Conservation (phyloP, 306 rosid genomes). For the Astragalus membranaceus region DNA sequence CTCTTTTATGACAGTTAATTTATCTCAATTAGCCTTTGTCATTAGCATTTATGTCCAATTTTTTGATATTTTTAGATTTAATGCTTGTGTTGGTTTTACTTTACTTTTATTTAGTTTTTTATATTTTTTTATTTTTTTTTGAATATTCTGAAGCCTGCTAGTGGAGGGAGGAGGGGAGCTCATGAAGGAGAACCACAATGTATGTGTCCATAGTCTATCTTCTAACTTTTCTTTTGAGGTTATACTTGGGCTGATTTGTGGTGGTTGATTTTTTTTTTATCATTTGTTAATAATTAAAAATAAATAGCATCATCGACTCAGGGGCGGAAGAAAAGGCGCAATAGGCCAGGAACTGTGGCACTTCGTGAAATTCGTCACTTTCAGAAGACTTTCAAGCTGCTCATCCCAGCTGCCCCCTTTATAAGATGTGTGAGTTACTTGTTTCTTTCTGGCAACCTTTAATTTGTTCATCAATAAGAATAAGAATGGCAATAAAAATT, state of each 20-base stretch:
- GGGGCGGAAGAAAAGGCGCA: constrained; percentile 30
- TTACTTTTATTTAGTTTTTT: too few relatives aligned
- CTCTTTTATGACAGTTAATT: neutral
- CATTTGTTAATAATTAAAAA: neutral
- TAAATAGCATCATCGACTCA: constrained; percentile 23
- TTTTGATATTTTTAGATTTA: neutral
- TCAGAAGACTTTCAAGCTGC: constrained; percentile 41
- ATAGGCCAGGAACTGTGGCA: constrained; percentile 53
- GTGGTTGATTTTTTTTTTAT: neutral
- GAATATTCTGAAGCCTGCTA: neutral
- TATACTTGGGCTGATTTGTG: neutral
- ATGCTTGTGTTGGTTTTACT: neutral
- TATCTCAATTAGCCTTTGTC: neutral
- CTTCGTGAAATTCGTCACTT: constrained; percentile 60
- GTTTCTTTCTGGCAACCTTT: neutral
- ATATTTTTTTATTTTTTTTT: neutral
- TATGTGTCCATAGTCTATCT: neutral
- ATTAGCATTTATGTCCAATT: neutral
- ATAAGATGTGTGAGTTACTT: constrained; percentile 54
- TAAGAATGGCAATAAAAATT: neutral
- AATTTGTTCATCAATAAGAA: neutral
- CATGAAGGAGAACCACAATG: neutral
- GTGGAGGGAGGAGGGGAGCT: neutral
- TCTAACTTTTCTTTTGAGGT: too few relatives aligned
- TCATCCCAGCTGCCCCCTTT: constrained; percentile 65